Conservation (phyloP, 2,329 filamentous ascomycete genomes). For the Monosporascus sp. region DNA sequence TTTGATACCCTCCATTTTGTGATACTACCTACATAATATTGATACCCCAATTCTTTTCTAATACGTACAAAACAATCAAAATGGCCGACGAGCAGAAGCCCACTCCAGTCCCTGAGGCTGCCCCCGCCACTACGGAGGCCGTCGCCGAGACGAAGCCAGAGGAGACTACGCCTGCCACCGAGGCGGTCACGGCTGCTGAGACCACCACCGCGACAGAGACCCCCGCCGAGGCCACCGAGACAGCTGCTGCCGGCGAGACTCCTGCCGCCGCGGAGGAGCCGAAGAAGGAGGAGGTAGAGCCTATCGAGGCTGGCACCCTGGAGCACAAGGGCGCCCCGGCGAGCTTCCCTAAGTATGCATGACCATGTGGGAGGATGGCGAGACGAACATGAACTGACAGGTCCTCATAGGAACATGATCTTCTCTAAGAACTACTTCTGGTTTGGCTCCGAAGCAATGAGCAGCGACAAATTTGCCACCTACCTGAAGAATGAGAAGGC, state of each 20-base stretch:
- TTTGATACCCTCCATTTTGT: slow-evolving; percentile 44
- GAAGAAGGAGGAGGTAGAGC: slow-evolving; percentile 52
- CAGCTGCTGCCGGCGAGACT: slow-evolving; percentile 33
- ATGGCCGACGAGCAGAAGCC: slow-evolving; percentile 75
- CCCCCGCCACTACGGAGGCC: slow-evolving; percentile 32
- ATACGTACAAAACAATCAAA: slow-evolving; percentile 33
- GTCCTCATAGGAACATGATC: slow-evolving; percentile 66
- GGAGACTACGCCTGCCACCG: slow-evolving; percentile 37
- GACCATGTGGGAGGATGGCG: background rate
- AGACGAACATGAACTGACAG: slow-evolving; percentile 1
- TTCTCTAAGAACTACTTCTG: slow-evolving; percentile 94
- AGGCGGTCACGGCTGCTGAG: slow-evolving; percentile 35
- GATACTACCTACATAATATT: slow-evolving; percentile 32
- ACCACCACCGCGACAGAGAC: slow-evolving; percentile 35
- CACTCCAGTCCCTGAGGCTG: slow-evolving; percentile 54
- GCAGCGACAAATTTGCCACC: slow-evolving; percentile 65
- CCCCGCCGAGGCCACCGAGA: slow-evolving; percentile 34
- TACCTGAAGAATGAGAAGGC: slow-evolving; percentile 90
- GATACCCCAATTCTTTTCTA: slow-evolving; percentile 27
- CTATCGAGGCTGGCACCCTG: slow-evolving; percentile 76
- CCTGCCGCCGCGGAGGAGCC: slow-evolving; percentile 36
- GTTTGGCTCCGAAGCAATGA: slow-evolving; percentile 69
- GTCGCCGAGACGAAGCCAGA: slow-evolving; percentile 28
- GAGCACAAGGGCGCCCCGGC: slow-evolving; percentile 86
- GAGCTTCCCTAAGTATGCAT: slow-evolving; percentile 75